A percentile compares a stretch with the other conserved stretches of the same genome.
These are phyloP conservation scores for Fusarium sp. DNA, from an alignment of 2,329 filamentous ascomycete species.

Conservation along the genomic window DNA sequence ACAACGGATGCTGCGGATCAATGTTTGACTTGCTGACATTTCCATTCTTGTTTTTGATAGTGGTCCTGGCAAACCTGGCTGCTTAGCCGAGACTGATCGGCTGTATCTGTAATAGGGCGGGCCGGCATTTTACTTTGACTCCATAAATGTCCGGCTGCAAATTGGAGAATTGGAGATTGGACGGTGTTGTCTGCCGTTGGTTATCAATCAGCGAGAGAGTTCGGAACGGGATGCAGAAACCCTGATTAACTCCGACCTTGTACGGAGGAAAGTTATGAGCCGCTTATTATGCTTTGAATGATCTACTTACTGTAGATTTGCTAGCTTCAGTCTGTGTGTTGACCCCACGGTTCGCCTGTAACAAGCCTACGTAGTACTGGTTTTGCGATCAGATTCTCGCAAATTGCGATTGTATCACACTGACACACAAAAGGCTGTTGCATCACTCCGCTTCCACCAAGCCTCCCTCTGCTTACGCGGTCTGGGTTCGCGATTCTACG, in stretches of 20 bases:
- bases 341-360: neutral
- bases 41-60: constrained; percentile 26
- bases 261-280: constrained; percentile 21
- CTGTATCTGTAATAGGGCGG: constrained; percentile 13
- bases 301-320: neutral
- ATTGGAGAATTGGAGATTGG: constrained; percentile 14
- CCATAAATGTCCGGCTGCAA: constrained; percentile 22
- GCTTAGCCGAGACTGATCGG: constrained; percentile 43
- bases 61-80: constrained; percentile 14
- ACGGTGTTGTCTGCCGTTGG: constrained; percentile 10
- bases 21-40: constrained; percentile 39
- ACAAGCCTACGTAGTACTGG: constrained; percentile 15
- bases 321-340: constrained; percentile 2
- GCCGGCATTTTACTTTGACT: constrained; percentile 39
- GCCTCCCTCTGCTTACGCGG: constrained; percentile 29
- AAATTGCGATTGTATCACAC: constrained; percentile 28
- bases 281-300: constrained; percentile 21
- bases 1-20: constrained; percentile 45
- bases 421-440: constrained; percentile 13
- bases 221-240: constrained; percentile 8
- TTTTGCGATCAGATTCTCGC: constrained; percentile 13
- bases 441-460: constrained; percentile 23
- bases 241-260: constrained; percentile 13
- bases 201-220: constrained; percentile 21
- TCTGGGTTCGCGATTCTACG: constrained; percentile 30